These are phyloP conservation scores for Apiotrichum brassicae DNA, from an alignment of 1,284 basidiomycete genomes.

Conservation along the genomic window DNA sequence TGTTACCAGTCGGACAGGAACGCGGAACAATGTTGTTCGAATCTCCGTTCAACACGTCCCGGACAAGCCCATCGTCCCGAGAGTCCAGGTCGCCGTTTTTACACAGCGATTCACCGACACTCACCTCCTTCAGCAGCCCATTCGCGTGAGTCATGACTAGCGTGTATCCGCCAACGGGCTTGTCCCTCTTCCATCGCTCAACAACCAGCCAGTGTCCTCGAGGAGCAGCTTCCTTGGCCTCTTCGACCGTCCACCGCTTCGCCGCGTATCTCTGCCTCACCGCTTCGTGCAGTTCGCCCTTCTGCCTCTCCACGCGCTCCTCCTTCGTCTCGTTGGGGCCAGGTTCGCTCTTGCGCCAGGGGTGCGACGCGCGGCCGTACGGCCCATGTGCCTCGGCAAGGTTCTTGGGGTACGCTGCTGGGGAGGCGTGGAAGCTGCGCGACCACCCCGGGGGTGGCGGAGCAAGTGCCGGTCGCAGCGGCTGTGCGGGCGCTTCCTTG, in stretches of 20 bases:
- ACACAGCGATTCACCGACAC: too few relatives aligned
- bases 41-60: too few relatives aligned
- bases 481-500: not conserved
- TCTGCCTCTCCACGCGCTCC: not conserved
- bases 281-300: not conserved
- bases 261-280: not conserved
- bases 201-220: constrained; percentile 37
- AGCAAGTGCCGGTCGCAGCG: constrained; percentile 17
- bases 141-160: constrained; percentile 16
- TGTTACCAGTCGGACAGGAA: too few relatives aligned
- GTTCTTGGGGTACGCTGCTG: constrained; percentile 59
- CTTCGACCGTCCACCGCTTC: not conserved
- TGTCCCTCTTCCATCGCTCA: constrained; percentile 16
- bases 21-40: too few relatives aligned
- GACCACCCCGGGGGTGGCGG: constrained; percentile 45
- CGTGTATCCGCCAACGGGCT: constrained; percentile 6
- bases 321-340: constrained; percentile 12
- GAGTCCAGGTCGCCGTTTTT: too few relatives aligned
- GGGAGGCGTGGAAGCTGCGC: constrained; percentile 62
- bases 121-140: constrained; percentile 52
- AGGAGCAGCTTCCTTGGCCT: constrained; percentile 12
- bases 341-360: constrained; percentile 11
- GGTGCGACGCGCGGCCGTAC: constrained; percentile 16
- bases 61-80: too few relatives aligned
- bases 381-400: constrained; percentile 30